These are phyloP conservation scores for Prinsepia uniflora DNA, from an alignment of 306 rosid species.

Conservation along the genomic window DNA sequence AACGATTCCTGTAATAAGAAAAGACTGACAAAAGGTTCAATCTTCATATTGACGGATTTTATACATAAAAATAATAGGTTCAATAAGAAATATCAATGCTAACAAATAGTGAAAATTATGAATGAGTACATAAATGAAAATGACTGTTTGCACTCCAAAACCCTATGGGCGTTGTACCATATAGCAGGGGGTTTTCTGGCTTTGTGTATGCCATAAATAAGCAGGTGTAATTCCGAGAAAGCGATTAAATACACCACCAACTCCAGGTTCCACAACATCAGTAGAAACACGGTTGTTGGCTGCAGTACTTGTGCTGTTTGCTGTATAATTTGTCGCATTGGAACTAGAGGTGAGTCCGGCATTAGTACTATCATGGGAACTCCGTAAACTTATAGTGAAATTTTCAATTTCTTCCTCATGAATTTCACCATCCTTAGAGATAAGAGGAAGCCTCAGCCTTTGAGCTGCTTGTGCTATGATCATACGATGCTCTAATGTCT, in stretches of 20 bases:
- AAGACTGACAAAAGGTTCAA: constrained; percentile 6
- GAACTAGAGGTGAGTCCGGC: constrained; percentile 56
- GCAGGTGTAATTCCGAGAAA: constrained; percentile 88
- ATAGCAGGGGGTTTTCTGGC: constrained; percentile 55
- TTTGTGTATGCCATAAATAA: constrained; percentile 86
- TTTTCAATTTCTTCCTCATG: constrained; percentile 83
- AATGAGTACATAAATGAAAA: neutral
- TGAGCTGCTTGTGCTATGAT: constrained; percentile 88
- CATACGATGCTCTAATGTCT: constrained; percentile 84
- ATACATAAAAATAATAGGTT: neutral
- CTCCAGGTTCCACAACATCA: constrained; percentile 58
- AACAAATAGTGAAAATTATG: neutral
- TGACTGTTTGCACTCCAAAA: constrained; percentile 1
- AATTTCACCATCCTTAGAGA: constrained; percentile 87
- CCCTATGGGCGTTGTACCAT: constrained; percentile 42
- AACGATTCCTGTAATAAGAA: neutral
- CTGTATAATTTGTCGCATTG: constrained; percentile 56
- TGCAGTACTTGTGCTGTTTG: constrained; percentile 45
- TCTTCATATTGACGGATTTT: constrained; percentile 11
- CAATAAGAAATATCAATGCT: neutral
- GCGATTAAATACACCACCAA: constrained; percentile 80
- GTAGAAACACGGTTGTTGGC: constrained; percentile 34
- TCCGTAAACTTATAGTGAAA: constrained; percentile 55
- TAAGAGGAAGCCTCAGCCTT: constrained; percentile 79
- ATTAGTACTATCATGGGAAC: constrained; percentile 64